phyloP scores from a whole-genome alignment of 768 basidiomycete species.

The Suillus occidentalis region DNA sequence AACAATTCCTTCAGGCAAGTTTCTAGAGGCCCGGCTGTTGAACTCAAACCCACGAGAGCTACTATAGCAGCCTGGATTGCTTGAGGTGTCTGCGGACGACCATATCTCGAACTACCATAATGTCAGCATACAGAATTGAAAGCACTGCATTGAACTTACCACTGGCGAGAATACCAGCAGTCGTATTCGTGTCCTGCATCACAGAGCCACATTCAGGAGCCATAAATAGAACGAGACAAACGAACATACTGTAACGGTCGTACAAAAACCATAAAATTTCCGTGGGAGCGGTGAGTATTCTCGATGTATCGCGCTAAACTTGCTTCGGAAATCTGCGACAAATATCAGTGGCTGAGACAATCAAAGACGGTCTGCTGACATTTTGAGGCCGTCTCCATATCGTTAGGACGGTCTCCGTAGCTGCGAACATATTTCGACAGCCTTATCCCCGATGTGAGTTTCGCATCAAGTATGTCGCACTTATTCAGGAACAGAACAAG shows the following conservation, averaged over 20 bases:
- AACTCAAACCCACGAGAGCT: neutral
- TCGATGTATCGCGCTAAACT: slow-evolving; percentile 74
- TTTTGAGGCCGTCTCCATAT: slow-evolving; percentile 63
- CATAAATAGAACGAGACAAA: neutral
- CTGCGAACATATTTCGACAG: slow-evolving; percentile 70
- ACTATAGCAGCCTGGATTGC: slow-evolving; percentile 66
- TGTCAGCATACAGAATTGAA: slow-evolving; percentile 9
- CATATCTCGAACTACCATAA: slow-evolving; percentile 68
- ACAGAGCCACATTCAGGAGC: slow-evolving; percentile 1
- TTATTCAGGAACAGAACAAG: slow-evolving; percentile 84
- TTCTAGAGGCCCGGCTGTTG: slow-evolving; percentile 2
- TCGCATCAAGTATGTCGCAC: slow-evolving; percentile 69
- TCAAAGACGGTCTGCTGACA: slow-evolving; percentile 45
- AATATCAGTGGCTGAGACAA: neutral
- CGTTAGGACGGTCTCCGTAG: slow-evolving; percentile 67
- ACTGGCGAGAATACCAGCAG: slow-evolving; percentile 74
- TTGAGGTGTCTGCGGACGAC: slow-evolving; percentile 77
- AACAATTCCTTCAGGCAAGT: neutral
- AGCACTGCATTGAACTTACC: slow-evolving; percentile 42
- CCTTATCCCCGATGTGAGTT: slow-evolving; percentile 63
- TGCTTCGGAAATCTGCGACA: slow-evolving; percentile 60
- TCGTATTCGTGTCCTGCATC: slow-evolving; percentile 63
- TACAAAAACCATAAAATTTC: slow-evolving; percentile 78
- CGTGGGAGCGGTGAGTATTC: slow-evolving; percentile 73
- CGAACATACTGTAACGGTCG: slow-evolving; percentile 62